Conservation (phyloP, 2,329 filamentous ascomycete species). For the Trichophaea hybrida region DNA sequence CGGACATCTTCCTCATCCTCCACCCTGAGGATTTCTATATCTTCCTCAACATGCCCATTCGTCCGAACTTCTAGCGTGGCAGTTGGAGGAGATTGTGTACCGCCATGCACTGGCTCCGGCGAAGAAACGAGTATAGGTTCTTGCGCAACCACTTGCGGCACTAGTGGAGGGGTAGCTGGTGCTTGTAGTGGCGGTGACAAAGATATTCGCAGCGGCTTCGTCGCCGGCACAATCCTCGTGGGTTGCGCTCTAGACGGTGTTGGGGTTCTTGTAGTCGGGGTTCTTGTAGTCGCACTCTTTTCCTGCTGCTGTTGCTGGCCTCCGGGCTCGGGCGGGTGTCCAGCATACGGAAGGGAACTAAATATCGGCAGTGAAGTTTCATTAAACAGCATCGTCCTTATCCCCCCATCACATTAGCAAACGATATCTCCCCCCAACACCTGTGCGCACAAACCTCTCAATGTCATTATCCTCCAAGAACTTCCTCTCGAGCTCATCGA, state of each 20-base stretch:
- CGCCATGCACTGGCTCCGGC: too few species aligned
- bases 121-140: too few species aligned
- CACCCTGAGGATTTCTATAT: not conserved
- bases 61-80: conserved; percentile 10
- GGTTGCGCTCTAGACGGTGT: not conserved
- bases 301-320: not conserved
- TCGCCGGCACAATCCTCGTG: not conserved
- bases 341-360: conserved; percentile 5
- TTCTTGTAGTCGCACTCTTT: not conserved
- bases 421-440: not conserved
- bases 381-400: not conserved
- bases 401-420: not conserved
- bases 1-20: not conserved
- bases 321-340: conserved; percentile 12
- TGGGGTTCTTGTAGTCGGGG: not conserved
- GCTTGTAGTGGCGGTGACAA: conserved; percentile 6
- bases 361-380: not conserved
- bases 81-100: not conserved
- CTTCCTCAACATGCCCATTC: not conserved
- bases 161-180: conserved; percentile 7
- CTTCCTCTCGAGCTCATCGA: conserved; percentile 31
- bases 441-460: conserved; percentile 7
- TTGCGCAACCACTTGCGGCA: not conserved
- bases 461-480: conserved; percentile 27
- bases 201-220: not conserved